Percentiles rank a stretch among this genome's conserved stretches.
These are phyloP conservation scores for Casuarina equisetifolia DNA, from an alignment of 306 rosid species.

Conservation along the genomic window DNA sequence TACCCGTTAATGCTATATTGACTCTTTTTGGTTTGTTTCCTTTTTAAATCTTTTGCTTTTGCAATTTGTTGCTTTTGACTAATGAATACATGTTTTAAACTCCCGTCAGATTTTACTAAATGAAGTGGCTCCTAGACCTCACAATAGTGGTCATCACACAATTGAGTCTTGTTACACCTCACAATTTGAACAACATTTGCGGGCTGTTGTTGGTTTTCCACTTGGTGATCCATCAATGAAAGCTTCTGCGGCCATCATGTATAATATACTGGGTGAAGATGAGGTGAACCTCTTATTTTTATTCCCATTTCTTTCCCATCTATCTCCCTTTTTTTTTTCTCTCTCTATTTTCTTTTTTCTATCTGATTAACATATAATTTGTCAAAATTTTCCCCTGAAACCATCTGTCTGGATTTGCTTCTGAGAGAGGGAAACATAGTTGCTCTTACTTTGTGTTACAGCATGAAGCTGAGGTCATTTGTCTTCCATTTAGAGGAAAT, in stretches of 20 bases:
- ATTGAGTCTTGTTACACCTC: constrained; percentile 89
- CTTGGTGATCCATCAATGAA: constrained; percentile 96
- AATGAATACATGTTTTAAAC: not conserved
- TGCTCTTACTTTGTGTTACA: too few species aligned
- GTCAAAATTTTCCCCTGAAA: not conserved
- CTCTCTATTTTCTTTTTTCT: not conserved
- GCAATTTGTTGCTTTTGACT: constrained; percentile 11
- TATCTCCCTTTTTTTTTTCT: not conserved
- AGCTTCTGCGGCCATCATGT: constrained; percentile 83
- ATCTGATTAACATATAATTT: not conserved
- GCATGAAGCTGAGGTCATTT: not conserved
- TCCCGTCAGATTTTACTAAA: constrained; percentile 74
- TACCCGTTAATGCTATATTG: not conserved
- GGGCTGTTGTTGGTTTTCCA: constrained; percentile 94
- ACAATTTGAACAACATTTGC: constrained; percentile 88
- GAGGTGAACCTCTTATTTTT: constrained; percentile 48
- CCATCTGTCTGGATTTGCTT: not conserved
- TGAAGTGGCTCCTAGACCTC: constrained; percentile 98
- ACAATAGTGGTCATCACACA: constrained; percentile 97
- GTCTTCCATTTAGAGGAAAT: not conserved
- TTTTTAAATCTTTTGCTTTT: not conserved
- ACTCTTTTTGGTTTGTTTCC: constrained; percentile 10
- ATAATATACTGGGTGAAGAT: constrained; percentile 85
- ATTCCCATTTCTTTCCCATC: not conserved
- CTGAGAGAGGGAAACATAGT: not conserved